Evolutionary conservation across 305 asterid genomes (phyloP).

Genomic region (Salvia sclarea): DNA sequence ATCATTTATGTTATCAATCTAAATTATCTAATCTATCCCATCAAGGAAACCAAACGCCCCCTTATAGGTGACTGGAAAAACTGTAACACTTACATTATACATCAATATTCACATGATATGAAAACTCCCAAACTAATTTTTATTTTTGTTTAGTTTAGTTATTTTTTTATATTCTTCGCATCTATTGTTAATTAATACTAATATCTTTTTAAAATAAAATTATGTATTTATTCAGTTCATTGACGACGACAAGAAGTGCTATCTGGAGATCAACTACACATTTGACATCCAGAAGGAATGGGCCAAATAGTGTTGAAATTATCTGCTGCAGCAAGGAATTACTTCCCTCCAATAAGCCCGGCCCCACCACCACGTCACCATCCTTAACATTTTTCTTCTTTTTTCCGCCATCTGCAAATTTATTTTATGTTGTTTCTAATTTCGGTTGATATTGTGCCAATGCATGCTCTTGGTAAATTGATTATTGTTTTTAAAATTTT

Average conservation of each 20-base stretch:
- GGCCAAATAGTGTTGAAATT: slow-evolving; percentile 25
- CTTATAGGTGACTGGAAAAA: too few relatives aligned
- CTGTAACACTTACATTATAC: too few relatives aligned
- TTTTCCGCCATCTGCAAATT: not conserved
- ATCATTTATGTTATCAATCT: too few relatives aligned
- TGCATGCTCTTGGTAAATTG: not conserved
- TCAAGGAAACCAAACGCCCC: too few relatives aligned
- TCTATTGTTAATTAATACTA: too few relatives aligned
- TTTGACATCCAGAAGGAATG: slow-evolving; percentile 65
- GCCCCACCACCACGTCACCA: slow-evolving; percentile 11
- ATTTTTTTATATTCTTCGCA: too few relatives aligned
- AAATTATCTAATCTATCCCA: too few relatives aligned
- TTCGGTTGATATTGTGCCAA: not conserved
- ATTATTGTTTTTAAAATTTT: slow-evolving; percentile 12
- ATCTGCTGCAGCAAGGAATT: not conserved
- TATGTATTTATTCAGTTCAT: slow-evolving; percentile 39
- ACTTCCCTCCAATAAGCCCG: slow-evolving; percentile 8
- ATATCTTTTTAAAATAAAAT: not conserved
- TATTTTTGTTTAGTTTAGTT: too few relatives aligned
- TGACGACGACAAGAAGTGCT: slow-evolving; percentile 65
- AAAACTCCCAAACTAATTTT: too few relatives aligned
- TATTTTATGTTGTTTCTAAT: not conserved
- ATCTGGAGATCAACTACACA: slow-evolving; percentile 59
- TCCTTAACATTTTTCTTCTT: not conserved
- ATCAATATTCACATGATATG: too few relatives aligned